Conservation (phyloP, 2,329 filamentous ascomycete genomes). For the Hypoxylon sp. region DNA sequence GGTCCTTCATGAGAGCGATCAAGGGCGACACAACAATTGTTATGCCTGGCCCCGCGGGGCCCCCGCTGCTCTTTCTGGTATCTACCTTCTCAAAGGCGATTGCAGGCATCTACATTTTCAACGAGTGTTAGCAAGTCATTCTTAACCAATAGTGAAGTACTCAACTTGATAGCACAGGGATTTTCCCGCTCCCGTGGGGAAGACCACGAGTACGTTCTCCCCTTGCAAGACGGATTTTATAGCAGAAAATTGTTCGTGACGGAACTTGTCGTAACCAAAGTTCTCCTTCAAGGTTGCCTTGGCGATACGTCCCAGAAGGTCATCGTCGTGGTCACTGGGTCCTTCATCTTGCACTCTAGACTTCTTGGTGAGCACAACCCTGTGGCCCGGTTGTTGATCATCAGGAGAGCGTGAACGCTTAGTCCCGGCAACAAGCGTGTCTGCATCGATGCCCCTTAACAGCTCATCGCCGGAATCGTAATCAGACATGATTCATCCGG, state of each 20-base stretch:
- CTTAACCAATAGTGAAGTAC: slow-evolving; percentile 3
- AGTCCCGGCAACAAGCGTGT: slow-evolving; percentile 39
- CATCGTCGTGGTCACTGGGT: slow-evolving; percentile 24
- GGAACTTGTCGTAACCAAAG: slow-evolving; percentile 60
- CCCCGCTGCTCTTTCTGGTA: slow-evolving; percentile 47
- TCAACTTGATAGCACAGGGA: slow-evolving; percentile 65
- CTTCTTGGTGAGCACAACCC: slow-evolving; percentile 18
- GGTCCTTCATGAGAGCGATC: slow-evolving; percentile 73
- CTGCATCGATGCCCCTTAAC: slow-evolving; percentile 50
- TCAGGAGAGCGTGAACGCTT: slow-evolving; percentile 32
- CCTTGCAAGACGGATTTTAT: slow-evolving; percentile 58
- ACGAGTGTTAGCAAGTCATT: not conserved
- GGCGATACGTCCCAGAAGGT: slow-evolving; percentile 40
- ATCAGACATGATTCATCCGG: slow-evolving; percentile 50
- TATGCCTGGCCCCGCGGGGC: slow-evolving; percentile 60
- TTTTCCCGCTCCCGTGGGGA: slow-evolving; percentile 66
- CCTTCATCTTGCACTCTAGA: slow-evolving; percentile 17
- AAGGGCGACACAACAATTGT: slow-evolving; percentile 71
- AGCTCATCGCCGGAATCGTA: slow-evolving; percentile 56
- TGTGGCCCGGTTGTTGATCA: slow-evolving; percentile 8
- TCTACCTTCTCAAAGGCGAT: slow-evolving; percentile 65
- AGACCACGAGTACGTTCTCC: slow-evolving; percentile 61
- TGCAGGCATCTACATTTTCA: slow-evolving; percentile 59
- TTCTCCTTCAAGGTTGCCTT: slow-evolving; percentile 55
- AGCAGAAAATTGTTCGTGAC: slow-evolving; percentile 62